Conservation (phyloP, 139 green algal species). For the Chlorella sp. region DNA sequence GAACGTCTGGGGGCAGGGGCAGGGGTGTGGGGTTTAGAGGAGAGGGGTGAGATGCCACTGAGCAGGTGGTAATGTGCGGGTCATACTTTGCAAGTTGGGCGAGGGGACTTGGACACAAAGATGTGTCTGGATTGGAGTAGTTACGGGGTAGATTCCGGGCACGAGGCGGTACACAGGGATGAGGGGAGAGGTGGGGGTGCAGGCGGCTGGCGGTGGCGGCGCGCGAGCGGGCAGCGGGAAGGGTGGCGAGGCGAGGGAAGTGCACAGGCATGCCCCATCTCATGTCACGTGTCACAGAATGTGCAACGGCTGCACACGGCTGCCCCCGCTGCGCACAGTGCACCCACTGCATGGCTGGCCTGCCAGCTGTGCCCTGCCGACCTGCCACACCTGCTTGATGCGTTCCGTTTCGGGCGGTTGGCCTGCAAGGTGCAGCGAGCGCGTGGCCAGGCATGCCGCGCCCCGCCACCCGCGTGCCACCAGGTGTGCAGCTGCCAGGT, state of each 20-base stretch:
- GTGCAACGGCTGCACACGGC: neutral
- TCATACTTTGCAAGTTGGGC: too few species aligned
- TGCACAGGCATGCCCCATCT: neutral
- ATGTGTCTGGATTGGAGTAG: too few species aligned
- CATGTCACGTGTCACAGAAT: neutral
- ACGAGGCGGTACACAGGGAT: too few species aligned
- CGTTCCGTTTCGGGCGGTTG: neutral
- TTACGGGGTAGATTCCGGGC: too few species aligned
- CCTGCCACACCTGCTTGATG: neutral
- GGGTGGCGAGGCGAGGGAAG: neutral
- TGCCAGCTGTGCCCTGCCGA: neutral
- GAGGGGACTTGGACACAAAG: too few species aligned
- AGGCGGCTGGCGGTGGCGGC: too few species aligned
- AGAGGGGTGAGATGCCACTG: too few species aligned
- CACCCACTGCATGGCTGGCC: neutral
- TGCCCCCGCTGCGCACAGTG: neutral
- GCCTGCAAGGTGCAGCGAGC: neutral
- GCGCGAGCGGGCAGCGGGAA: too few species aligned
- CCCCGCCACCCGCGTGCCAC: neutral
- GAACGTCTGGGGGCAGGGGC: neutral
- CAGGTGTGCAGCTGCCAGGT: conserved; percentile 16
- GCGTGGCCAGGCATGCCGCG: neutral
- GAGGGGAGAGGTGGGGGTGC: too few species aligned
- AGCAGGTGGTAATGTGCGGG: too few species aligned
- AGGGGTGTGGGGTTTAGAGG: too few species aligned